Percentiles rank a stretch among this genome's conserved stretches.
Conservation (phyloP, 2,329 filamentous ascomycete species). For the Teratosphaeria viscida region DNA sequence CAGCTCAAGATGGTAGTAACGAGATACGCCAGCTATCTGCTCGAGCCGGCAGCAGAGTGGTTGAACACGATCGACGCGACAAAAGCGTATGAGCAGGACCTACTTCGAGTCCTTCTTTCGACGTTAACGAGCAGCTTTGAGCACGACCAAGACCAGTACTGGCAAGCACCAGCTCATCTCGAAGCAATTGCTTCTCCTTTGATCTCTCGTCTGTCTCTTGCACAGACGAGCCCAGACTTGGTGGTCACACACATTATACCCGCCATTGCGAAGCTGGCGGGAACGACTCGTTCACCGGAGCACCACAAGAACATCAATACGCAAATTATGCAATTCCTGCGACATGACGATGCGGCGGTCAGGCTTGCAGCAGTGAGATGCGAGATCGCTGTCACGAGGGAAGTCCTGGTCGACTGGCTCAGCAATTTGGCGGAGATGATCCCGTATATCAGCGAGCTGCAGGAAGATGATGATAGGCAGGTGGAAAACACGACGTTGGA, state of each 20-base stretch:
- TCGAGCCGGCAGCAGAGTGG: conserved; percentile 62
- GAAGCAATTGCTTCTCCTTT: conserved; percentile 59
- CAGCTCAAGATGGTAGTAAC: conserved; percentile 90
- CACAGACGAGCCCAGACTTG: conserved; percentile 35
- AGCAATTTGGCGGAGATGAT: conserved; percentile 87
- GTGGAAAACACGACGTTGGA: conserved; percentile 82
- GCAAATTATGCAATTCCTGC: conserved; percentile 65
- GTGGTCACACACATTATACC: conserved; percentile 48
- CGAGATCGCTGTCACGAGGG: conserved; percentile 59
- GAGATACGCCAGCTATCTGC: conserved; percentile 73
- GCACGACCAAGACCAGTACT: conserved; percentile 89
- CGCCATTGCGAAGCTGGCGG: conserved; percentile 67
- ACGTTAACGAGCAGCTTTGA: conserved; percentile 68
- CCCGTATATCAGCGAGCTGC: conserved; percentile 86
- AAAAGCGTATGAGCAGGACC: conserved; percentile 35
- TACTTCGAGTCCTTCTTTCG: conserved; percentile 60
- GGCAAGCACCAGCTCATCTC: conserved; percentile 87
- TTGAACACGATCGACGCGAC: conserved; percentile 35
- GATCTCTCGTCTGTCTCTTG: conserved; percentile 47
- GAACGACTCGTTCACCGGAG: conserved; percentile 70
- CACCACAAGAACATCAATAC: conserved; percentile 86
- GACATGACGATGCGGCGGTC: conserved; percentile 59
- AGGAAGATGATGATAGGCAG: conserved; percentile 90
- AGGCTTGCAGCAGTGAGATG: conserved; percentile 73
- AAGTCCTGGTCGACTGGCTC: conserved; percentile 87